A percentile compares a stretch with the other conserved stretches of the same genome.
phyloP scores from a whole-genome alignment of 129 eudicot genomes.

The Centaurea solstitialis region DNA sequence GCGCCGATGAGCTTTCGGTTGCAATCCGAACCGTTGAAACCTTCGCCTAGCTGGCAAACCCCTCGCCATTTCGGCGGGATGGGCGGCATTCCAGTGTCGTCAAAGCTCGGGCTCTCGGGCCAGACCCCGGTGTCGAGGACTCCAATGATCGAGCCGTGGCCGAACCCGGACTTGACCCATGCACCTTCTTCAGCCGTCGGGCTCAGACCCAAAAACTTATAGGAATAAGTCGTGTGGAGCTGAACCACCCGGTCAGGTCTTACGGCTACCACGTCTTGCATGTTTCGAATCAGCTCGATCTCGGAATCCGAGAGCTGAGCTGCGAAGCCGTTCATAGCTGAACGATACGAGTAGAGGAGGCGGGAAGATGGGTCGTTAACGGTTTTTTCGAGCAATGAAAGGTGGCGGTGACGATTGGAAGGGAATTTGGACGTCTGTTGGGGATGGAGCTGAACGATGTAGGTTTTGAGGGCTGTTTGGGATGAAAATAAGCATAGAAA shows the following conservation, averaged over 20 bases:
- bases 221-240: constrained; percentile 86
- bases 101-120: constrained; percentile 97
- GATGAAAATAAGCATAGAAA: constrained; percentile 14
- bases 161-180: constrained; percentile 69
- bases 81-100: constrained; percentile 72
- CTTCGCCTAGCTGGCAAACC: constrained; percentile 73
- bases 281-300: constrained; percentile 38
- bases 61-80: constrained; percentile 83
- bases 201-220: constrained; percentile 81
- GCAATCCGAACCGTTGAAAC: constrained; percentile 57
- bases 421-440: constrained; percentile 34
- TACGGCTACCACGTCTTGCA: constrained; percentile 63
- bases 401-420: constrained; percentile 83
- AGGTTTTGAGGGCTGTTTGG: constrained; percentile 48
- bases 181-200: constrained; percentile 47
- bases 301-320: constrained; percentile 64
- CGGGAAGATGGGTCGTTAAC: constrained; percentile 58
- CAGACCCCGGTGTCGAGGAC: constrained; percentile 92
- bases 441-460: constrained; percentile 85
- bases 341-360: constrained; percentile 74
- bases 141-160: constrained; percentile 80
- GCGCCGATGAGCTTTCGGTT: constrained; percentile 87
- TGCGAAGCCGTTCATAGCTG: constrained; percentile 88
- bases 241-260: constrained; percentile 64
- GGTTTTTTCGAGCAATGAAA: constrained; percentile 58